phyloP scores from a whole-genome alignment of 2,329 filamentous ascomycete genomes.

The Phialocephala sp. region DNA sequence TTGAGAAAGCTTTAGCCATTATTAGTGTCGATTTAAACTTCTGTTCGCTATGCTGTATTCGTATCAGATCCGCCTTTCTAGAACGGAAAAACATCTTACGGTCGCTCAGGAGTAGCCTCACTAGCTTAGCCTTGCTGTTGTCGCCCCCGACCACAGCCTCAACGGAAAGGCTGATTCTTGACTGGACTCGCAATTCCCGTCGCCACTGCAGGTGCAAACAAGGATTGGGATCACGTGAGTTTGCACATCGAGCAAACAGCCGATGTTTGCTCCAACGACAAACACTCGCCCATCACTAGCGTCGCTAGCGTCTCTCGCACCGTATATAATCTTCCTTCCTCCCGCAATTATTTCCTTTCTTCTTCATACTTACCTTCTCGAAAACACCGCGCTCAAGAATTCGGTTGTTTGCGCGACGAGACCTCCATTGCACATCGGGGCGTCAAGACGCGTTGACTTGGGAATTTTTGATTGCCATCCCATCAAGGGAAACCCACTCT shows the following conservation, averaged over 20 bases:
- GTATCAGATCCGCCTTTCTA: no score
- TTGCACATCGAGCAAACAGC: neutral
- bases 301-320: no score
- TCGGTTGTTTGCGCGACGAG: slow-evolving; percentile 42
- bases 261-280: no score
- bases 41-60: no score
- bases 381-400: slow-evolving; percentile 41
- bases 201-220: no score
- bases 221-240: neutral
- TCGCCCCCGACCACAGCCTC: neutral
- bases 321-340: slow-evolving; percentile 9
- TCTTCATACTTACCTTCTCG: slow-evolving; percentile 48
- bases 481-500: slow-evolving; percentile 15
- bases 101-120: no score
- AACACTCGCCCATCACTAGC: no score
- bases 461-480: slow-evolving; percentile 55
- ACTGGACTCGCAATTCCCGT: no score
- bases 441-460: slow-evolving; percentile 47
- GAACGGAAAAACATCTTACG: no score
- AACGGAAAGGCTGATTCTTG: neutral
- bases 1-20: no score
- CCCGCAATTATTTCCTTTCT: slow-evolving; percentile 4
- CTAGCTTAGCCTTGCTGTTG: no score
- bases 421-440: slow-evolving; percentile 65
- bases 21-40: no score